A percentile compares a stretch with the other conserved stretches of the same genome.
Evolutionary conservation across 768 basidiomycete species (phyloP).

Genomic region (Grammothele lineata): DNA sequence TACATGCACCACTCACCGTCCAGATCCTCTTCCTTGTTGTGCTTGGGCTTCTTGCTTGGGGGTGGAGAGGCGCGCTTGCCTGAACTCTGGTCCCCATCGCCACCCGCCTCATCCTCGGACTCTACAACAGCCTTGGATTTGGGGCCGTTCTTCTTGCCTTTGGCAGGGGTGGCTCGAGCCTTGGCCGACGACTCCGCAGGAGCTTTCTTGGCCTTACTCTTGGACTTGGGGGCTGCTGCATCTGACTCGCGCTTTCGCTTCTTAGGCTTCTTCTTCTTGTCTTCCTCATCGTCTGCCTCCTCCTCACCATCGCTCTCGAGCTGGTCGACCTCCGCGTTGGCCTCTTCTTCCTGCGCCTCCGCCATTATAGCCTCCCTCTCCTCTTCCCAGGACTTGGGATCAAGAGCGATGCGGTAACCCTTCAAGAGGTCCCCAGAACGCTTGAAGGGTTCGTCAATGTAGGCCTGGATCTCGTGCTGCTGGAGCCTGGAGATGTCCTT

Average conservation of each 20-base stretch:
- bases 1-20: conserved; percentile 48
- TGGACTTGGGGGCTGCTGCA: conserved; percentile 33
- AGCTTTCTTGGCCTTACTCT: conserved; percentile 45
- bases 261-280: conserved; percentile 44
- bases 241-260: conserved; percentile 66
- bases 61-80: conserved; percentile 56
- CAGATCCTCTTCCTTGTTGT: conserved; percentile 55
- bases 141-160: conserved; percentile 49
- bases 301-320: conserved; percentile 50
- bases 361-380: conserved; percentile 33
- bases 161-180: conserved; percentile 33
- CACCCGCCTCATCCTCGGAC: conserved; percentile 50
- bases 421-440: conserved; percentile 69
- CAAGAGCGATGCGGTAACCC: conserved; percentile 72
- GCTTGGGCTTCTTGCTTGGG: conserved; percentile 59
- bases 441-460: conserved; percentile 74
- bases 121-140: conserved; percentile 64
- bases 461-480: conserved; percentile 77
- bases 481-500: conserved; percentile 82
- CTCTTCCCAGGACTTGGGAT: conserved; percentile 68
- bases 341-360: conserved; percentile 41
- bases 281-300: conserved; percentile 45
- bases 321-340: conserved; percentile 64
- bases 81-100: conserved; percentile 34
- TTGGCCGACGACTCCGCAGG: conserved; percentile 35